Evolutionary conservation across 176 grass and related monocot genomes (phyloP).

Genomic region (Themeda triandra): DNA sequence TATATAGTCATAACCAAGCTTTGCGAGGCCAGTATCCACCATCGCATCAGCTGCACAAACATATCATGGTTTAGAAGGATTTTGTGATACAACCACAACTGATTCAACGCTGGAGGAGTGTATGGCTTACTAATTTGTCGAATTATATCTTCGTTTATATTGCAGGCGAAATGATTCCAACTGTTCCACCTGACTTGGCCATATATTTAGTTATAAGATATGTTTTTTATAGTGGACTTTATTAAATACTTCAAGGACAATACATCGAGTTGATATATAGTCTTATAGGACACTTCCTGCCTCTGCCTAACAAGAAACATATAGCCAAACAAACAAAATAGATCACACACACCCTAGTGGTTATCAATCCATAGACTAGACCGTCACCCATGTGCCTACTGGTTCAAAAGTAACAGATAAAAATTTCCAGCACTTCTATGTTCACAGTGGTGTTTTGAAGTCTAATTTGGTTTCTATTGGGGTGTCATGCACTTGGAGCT

Average conservation of each 20-base stretch:
- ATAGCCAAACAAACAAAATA: too few relatives aligned
- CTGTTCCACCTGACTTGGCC: conserved; percentile 46
- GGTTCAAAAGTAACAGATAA: background rate
- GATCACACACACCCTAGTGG: too few relatives aligned
- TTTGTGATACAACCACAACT: background rate
- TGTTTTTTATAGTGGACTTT: too few relatives aligned
- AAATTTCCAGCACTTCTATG: background rate
- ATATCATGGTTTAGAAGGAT: background rate
- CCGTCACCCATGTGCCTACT: too few relatives aligned
- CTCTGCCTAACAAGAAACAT: too few relatives aligned
- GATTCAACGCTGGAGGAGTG: background rate
- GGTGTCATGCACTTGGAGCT: background rate
- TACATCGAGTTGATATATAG: too few relatives aligned
- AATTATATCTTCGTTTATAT: conserved; percentile 34
- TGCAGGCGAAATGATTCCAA: conserved; percentile 45
- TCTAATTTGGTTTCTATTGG: background rate
- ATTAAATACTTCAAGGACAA: too few relatives aligned
- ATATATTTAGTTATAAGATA: background rate
- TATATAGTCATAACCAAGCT: conserved; percentile 42
- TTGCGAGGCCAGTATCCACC: conserved; percentile 44
- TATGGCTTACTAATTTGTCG: conserved; percentile 13
- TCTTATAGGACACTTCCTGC: too few relatives aligned
- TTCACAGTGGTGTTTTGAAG: background rate
- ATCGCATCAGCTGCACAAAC: conserved; percentile 42
- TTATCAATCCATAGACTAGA: too few relatives aligned